Evolutionary conservation across 1,284 basidiomycete species (phyloP), one percentile per base, ranked within the genome.

Genomic region (Fomes fomentarius): DNA sequence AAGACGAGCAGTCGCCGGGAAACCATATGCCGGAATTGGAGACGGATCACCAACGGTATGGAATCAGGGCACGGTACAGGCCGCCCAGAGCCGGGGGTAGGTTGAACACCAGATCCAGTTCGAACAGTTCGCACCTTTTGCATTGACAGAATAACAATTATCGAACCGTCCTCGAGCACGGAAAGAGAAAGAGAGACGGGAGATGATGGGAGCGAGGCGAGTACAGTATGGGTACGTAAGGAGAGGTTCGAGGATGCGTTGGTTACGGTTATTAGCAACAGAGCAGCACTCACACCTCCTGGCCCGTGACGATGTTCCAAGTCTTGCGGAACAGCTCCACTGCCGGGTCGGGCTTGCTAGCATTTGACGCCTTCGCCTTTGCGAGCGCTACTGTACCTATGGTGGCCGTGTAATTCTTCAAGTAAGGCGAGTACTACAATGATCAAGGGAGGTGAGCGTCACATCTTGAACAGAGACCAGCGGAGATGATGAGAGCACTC

Each of bases 231-330:
- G 38, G 11, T 34, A 37, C 39, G 45, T 38, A 46, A 11, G 26
- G 19, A 50, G 40, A 22, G 37, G 33, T 25, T 19, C 15, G 31
- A n/a, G 40, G 21, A 34, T 7, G n/a, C 21, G 19, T 47, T 47
- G 42, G 50, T 40, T 56, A 61, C 51, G 35, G 26, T 46, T 40
- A 49, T 43, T n/a, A n/a, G n/a, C n/a, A n/a, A n/a, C n/a, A 37
- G 50, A 55, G 17, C 30, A 34, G 24, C 48, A 60, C 56, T 63
- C 58, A 68, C 42, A 50, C 55, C 40, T 72, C 80, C 52, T 88
- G 83, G 11, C 85, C 88, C 15, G 80, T 85, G 17, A 84, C 82
- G 61, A 85, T 76, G 62, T 83, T 83, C 87, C 88, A 91, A 11
- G 82, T 83, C 66, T 79, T 83, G 67, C 80, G 83, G 59, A 91